phyloP scores from a whole-genome alignment of 2,329 filamentous ascomycete genomes.

The Triangularia setosa region DNA sequence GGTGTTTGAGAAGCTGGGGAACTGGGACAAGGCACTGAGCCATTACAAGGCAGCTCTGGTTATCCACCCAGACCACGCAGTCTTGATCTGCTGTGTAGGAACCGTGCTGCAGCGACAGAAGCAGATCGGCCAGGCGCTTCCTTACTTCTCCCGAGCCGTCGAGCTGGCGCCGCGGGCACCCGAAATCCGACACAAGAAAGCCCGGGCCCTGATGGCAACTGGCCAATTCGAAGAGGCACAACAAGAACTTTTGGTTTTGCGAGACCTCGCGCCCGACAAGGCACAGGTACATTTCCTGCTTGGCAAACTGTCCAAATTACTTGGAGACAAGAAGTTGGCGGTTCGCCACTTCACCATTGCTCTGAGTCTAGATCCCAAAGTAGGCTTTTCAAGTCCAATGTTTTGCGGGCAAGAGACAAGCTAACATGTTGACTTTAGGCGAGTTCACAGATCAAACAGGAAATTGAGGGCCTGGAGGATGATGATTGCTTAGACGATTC shows the following conservation, averaged over 20 bases:
- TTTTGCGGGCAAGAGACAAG: neutral
- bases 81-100: constrained; percentile 89
- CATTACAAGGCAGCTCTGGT: constrained; percentile 84
- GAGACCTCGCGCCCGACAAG: constrained; percentile 89
- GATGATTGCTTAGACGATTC: constrained; percentile 68
- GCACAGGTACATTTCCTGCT: constrained; percentile 94
- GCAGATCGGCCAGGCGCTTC: constrained; percentile 71
- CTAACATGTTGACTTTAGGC: constrained; percentile 54
- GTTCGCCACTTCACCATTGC: constrained; percentile 93
- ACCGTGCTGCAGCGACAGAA: constrained; percentile 85
- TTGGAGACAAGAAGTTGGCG: constrained; percentile 72
- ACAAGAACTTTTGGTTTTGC: constrained; percentile 79
- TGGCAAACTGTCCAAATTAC: constrained; percentile 73
- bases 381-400: constrained; percentile 39
- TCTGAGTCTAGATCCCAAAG: constrained; percentile 93
- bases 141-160: constrained; percentile 78
- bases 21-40: constrained; percentile 83
- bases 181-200: constrained; percentile 88
- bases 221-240: constrained; percentile 68
- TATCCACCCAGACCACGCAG: constrained; percentile 92
- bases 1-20: constrained; percentile 86
- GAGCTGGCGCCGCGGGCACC: constrained; percentile 77
- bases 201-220: constrained; percentile 76
- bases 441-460: constrained; percentile 90
- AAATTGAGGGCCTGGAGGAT: constrained; percentile 86